phyloP scores from a whole-genome alignment of 176 grass and related monocot species.

The Chloris gayana region DNA sequence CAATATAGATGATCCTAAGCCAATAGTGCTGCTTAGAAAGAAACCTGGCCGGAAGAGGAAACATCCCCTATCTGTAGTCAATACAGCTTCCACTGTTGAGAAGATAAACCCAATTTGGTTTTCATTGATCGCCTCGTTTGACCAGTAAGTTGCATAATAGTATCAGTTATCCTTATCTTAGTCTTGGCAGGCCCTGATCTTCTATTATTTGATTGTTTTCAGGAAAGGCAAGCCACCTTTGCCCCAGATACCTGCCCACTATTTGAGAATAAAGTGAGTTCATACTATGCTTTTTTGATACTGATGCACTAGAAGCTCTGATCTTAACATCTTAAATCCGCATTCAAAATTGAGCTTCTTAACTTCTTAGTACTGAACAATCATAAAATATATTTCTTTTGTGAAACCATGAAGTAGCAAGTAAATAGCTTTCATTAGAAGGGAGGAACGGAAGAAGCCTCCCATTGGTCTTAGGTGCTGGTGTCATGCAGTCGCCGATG shows the following conservation, averaged over 20 bases:
- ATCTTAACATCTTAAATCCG: slow-evolving; percentile 26
- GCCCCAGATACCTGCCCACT: slow-evolving; percentile 64
- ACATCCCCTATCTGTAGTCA: slow-evolving; percentile 30
- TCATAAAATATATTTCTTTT: slow-evolving; percentile 24
- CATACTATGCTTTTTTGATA: slow-evolving; percentile 35
- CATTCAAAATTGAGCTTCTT: slow-evolving; percentile 22
- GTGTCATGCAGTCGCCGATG: background rate
- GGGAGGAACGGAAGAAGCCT: background rate
- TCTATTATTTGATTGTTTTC: slow-evolving; percentile 45
- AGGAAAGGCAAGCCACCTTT: slow-evolving; percentile 67
- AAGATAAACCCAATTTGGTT: slow-evolving; percentile 63
- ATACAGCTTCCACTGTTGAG: slow-evolving; percentile 37
- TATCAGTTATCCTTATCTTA: slow-evolving; percentile 31
- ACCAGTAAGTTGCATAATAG: slow-evolving; percentile 55
- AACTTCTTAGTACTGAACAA: slow-evolving; percentile 18
- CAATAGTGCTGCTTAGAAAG: slow-evolving; percentile 46
- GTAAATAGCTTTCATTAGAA: background rate
- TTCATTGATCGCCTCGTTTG: slow-evolving; percentile 71
- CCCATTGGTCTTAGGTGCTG: slow-evolving; percentile 7
- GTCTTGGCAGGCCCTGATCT: slow-evolving; percentile 38
- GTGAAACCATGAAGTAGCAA: slow-evolving; percentile 16
- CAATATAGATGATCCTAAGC: slow-evolving; percentile 48
- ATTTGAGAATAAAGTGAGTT: slow-evolving; percentile 85
- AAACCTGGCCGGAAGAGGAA: slow-evolving; percentile 59
- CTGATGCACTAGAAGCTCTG: slow-evolving; percentile 14